These are phyloP conservation scores for Penstemon newberryi DNA, from an alignment of 257 asterid genomes.

Conservation along the genomic window DNA sequence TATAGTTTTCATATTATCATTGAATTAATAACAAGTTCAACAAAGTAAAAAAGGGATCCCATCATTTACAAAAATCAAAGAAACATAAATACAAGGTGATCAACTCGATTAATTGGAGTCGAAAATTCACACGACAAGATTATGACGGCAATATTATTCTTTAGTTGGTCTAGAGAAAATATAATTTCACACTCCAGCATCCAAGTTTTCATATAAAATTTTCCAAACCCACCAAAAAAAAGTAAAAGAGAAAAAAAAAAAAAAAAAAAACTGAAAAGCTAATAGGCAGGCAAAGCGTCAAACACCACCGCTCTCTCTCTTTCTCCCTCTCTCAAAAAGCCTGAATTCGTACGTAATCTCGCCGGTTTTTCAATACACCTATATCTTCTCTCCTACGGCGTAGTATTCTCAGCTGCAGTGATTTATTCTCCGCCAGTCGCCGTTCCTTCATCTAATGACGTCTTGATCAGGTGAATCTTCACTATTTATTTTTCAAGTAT, in stretches of 20 bases:
- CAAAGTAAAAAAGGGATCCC: no score
- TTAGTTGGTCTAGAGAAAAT: no score
- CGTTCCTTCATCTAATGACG: slow-evolving; percentile 32
- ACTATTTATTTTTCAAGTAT: neutral
- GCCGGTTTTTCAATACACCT: slow-evolving; percentile 20
- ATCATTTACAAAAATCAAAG: no score
- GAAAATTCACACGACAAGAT: no score
- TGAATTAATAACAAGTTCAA: no score
- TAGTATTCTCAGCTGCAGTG: slow-evolving; percentile 18
- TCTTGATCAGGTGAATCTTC: slow-evolving; percentile 34
- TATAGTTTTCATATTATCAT: no score
- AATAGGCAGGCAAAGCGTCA: slow-evolving; percentile 38
- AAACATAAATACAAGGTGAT: no score
- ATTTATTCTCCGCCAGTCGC: slow-evolving; percentile 3
- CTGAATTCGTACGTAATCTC: slow-evolving; percentile 19
- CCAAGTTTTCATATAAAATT: no score
- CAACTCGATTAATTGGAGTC: no score
- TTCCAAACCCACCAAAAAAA: neutral
- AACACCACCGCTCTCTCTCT: slow-evolving; percentile 21
- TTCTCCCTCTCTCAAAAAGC: slow-evolving; percentile 19
- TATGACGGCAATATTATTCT: no score
- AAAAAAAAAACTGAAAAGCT: slow-evolving; percentile 33
- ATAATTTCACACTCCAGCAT: no score
- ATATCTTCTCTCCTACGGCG: neutral
- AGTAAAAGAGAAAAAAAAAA: slow-evolving; percentile 3